Evolutionary conservation across 179 eudicot genomes (phyloP), one percentile per base, ranked within the genome.

Genomic region (Patellifolia procumbens): DNA sequence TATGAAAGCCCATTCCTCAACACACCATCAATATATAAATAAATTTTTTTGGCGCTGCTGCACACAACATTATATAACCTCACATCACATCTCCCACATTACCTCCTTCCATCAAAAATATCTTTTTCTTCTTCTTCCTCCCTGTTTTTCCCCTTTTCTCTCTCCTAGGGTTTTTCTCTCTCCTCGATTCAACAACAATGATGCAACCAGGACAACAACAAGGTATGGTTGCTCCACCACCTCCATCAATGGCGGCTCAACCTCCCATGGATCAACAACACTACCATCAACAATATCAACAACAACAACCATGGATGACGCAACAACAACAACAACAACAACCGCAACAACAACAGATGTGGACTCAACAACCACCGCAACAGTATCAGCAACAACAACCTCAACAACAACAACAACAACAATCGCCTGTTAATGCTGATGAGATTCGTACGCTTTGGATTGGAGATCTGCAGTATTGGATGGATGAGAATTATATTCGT

Each of bases 381-480:
- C 60, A 35, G 3, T 26, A 68, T 29, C 82, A 37, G 24, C 77
- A 63, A 35, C 68, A n/a, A n/a, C n/a, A n/a, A n/a, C n/a, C n/a
- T n/a, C n/a, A n/a, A n/a, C n/a, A n/a, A 43, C 52, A 15, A 5
- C n/a, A n/a, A n/a, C 66, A 51, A 60, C 83, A 29, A 28, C 75
- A 78, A 19, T 88, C 79, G 69, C 83, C 88, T 34, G 60, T 79
- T 19, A 83, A 73, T 28, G 84, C 89, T 6, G 95, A 90, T 4
- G 98, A 87, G 62, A 82, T 90, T 42, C 86, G 92, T 2, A 86
- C 93, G 24, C 86, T 93, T 7, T 93, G 98, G 98, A 93, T 93
- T 79, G 98, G 98, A 8, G 98, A 92, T 89, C 88, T 93, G 61
- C 98, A 90, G 88, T 84, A 80, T 42, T 90, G 96, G 92, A 92